Base-by-base conservation (phyloP, 495 filamentous ascomycete genomes). In the Letharia columbiana region DNA sequence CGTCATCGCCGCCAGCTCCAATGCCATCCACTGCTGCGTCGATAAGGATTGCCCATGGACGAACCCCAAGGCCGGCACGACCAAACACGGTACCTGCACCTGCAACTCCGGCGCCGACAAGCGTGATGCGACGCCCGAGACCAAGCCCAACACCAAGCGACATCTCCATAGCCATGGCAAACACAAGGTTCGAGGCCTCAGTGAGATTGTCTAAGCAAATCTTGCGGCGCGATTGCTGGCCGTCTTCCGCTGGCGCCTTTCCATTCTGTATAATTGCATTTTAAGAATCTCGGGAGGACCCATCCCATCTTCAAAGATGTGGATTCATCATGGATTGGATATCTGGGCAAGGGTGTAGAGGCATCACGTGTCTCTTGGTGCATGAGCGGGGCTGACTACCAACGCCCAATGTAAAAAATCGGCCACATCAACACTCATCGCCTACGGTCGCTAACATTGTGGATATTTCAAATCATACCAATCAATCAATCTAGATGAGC, bases 1-100 rank as follows among this genome's bases (percentile, higher is more conserved):
- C 52, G 52, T 56, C 52, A 56, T 56, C 52, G 9, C 52, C 28
- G 52, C 31, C 52, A 56, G 52, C 52, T 56, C 52, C 2, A 56
- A 56, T 7, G 31, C 28, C 28, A 15, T 56, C 28, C 2, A 1
- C 31, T 56, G 52, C 52, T 56, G 52, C 52, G 52, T 56, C 28
- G 52, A 31, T 10, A 56, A 56, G 31, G 4, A 35, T 7, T 56
- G 52, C 52, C 0, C 2, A 7, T 56, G 52, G 52, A 56, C 9
- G 12, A 56, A 56, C 52, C 31, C 28, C 31, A 56, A 56, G 6
- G 52, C 52, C 52, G 52, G 52, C 3, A 56, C 28, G 12, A 56
- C 52, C 52, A 56, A 56, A 35, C 31, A n/a, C 3, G 52, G 52
- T 4, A 35, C 17, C 52, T 56, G 52, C 52, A 35, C 31, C 52